Evolutionary conservation across 805 yeast species (phyloP).

Genomic region (Yarrowia sp.): DNA sequence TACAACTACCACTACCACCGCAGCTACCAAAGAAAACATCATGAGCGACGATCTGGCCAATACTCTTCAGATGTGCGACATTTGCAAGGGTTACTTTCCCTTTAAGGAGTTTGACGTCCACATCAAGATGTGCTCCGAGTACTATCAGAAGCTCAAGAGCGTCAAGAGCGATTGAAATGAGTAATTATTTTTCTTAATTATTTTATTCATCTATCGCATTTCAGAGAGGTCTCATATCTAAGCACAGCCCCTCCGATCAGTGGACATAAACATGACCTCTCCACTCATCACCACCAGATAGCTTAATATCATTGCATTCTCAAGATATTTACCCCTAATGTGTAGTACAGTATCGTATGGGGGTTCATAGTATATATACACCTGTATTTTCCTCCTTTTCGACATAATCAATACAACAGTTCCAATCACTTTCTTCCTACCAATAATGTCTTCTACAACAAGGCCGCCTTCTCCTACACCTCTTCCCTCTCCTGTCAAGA

Average conservation of each 20-base stretch:
- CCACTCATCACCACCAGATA: not conserved
- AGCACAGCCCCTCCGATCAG: not conserved
- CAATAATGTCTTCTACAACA: too few species aligned
- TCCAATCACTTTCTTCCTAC: too few species aligned
- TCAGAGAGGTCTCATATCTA: not conserved
- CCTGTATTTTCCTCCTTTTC: too few species aligned
- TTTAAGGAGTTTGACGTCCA: not conserved
- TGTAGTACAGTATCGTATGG: too few species aligned
- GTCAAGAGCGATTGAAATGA: not conserved
- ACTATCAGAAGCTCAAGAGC: slow-evolving; percentile 13
- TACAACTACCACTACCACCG: not conserved
- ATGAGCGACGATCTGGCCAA: not conserved
- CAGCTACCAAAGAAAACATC: not conserved
- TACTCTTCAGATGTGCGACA: not conserved
- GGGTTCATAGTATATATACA: too few species aligned
- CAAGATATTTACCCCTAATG: too few species aligned
- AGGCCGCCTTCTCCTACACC: too few species aligned
- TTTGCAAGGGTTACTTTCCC: slow-evolving; percentile 18
- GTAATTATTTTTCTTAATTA: not conserved
- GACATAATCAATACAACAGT: too few species aligned
- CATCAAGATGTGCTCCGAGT: slow-evolving; percentile 1
- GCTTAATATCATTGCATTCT: not conserved
- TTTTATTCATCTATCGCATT: not conserved
- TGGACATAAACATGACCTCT: not conserved
- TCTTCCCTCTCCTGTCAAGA: too few species aligned